Percentiles rank a stretch among this genome's conserved stretches.
Evolutionary conservation across 2,329 filamentous ascomycete species (phyloP).

Genomic region (Colletotrichum cereale): DNA sequence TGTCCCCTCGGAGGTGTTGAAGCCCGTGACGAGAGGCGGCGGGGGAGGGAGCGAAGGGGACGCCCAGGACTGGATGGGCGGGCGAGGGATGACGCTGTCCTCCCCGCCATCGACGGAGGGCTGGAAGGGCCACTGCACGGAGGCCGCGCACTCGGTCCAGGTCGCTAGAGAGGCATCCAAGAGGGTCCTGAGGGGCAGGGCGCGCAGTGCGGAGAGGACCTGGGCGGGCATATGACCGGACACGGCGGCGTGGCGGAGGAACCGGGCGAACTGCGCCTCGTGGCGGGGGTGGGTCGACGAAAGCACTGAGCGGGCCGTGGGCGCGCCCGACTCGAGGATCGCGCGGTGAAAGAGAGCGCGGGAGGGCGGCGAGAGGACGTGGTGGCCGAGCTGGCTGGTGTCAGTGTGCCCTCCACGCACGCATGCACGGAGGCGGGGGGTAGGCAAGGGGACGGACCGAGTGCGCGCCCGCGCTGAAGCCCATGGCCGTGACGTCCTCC

Average conservation of each 20-base stretch:
- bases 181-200: constrained; percentile 54
- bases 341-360: constrained; percentile 64
- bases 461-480: constrained; percentile 72
- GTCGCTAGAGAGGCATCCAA: constrained; percentile 57
- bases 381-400: constrained; percentile 72
- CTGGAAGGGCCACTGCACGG: constrained; percentile 74
- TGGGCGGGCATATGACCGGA: constrained; percentile 59
- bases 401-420: neutral
- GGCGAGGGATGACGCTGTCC: constrained; percentile 63
- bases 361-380: constrained; percentile 64
- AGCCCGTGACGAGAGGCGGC: constrained; percentile 73
- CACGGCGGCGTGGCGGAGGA: constrained; percentile 65
- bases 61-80: constrained; percentile 71
- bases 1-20: constrained; percentile 77
- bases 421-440: constrained; percentile 26
- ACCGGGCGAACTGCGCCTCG: constrained; percentile 66
- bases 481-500: constrained; percentile 71
- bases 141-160: constrained; percentile 57
- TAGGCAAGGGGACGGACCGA: constrained; percentile 56
- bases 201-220: constrained; percentile 65
- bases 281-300: constrained; percentile 68
- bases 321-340: constrained; percentile 69
- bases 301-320: constrained; percentile 67
- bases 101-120: constrained; percentile 70
- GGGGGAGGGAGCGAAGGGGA: constrained; percentile 65